Evolutionary conservation across 2,329 filamentous ascomycete species (phyloP).

Genomic region (Fusarium nelsonii): DNA sequence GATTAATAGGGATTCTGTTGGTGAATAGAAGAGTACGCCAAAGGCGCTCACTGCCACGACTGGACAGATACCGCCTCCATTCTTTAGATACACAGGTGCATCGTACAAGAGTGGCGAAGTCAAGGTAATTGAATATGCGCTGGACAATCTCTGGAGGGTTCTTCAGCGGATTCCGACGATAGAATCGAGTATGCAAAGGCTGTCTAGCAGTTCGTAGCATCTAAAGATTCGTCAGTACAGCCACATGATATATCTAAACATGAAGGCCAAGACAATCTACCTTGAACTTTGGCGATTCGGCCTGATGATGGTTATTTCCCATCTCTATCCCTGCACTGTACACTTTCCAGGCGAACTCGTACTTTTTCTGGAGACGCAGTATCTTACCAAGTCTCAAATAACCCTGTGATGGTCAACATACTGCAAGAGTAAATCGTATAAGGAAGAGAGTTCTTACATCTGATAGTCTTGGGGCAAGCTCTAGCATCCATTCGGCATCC

Average conservation of each 20-base stretch:
- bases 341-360: slow-evolving; percentile 56
- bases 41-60: slow-evolving; percentile 47
- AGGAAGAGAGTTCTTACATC: slow-evolving; percentile 50
- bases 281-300: slow-evolving; percentile 51
- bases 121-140: slow-evolving; percentile 53
- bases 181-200: slow-evolving; percentile 53
- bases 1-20: slow-evolving; percentile 34
- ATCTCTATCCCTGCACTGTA: slow-evolving; percentile 57
- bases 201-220: slow-evolving; percentile 53
- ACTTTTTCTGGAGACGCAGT: slow-evolving; percentile 53
- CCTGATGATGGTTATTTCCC: slow-evolving; percentile 45
- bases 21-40: slow-evolving; percentile 52
- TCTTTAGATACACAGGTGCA: slow-evolving; percentile 52
- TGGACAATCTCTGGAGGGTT: slow-evolving; percentile 55
- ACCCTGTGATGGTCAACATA: slow-evolving; percentile 49
- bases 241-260: background rate
- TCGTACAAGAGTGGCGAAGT: slow-evolving; percentile 50
- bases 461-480: slow-evolving; percentile 56
- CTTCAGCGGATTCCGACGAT: slow-evolving; percentile 52
- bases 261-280: slow-evolving; percentile 34
- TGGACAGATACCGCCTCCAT: slow-evolving; percentile 50
- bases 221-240: slow-evolving; percentile 41
- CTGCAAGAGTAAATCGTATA: background rate
- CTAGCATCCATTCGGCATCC: slow-evolving; percentile 59
- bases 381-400: slow-evolving; percentile 59